phyloP scores from a whole-genome alignment of 805 yeast species.

The Candida odintsovae region DNA sequence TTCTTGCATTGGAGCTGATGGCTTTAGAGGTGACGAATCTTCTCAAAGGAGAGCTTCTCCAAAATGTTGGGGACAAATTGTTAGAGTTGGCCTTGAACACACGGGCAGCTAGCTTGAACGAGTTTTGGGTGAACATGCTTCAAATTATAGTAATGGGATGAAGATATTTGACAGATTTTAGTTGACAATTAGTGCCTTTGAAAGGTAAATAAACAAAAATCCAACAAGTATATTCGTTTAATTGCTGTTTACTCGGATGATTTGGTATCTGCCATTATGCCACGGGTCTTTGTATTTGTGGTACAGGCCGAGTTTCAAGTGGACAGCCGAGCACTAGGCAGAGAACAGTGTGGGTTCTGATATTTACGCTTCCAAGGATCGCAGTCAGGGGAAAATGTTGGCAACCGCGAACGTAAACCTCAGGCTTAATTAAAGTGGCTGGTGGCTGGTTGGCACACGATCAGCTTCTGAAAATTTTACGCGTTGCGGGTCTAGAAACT shows the following conservation, averaged over 20 bases:
- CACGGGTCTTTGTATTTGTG: background rate
- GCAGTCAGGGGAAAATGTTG: too few relatives aligned
- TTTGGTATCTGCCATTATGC: background rate
- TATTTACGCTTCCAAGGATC: background rate
- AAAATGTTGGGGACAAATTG: background rate
- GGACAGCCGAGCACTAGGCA: background rate
- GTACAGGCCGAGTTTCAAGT: background rate
- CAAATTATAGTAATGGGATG: background rate
- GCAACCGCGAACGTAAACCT: background rate
- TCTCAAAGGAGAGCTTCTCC: background rate
- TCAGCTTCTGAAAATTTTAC: background rate
- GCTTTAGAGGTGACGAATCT: conserved; percentile 4
- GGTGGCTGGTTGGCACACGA: background rate
- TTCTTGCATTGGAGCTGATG: background rate
- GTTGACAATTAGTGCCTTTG: background rate
- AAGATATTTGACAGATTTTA: background rate
- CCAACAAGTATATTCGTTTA: background rate
- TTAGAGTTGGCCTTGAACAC: conserved; percentile 7
- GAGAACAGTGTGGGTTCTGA: background rate
- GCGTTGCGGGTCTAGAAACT: background rate
- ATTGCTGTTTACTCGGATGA: background rate
- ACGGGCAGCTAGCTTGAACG: conserved; percentile 13
- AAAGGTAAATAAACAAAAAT: background rate
- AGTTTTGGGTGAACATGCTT: conserved; percentile 13
- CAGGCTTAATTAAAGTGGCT: background rate